A percentile compares a stretch with the other conserved stretches of the same genome.
Conservation (phyloP, 192 early-diverging fungal genomes). For the Entomortierella chlamydospora region DNA sequence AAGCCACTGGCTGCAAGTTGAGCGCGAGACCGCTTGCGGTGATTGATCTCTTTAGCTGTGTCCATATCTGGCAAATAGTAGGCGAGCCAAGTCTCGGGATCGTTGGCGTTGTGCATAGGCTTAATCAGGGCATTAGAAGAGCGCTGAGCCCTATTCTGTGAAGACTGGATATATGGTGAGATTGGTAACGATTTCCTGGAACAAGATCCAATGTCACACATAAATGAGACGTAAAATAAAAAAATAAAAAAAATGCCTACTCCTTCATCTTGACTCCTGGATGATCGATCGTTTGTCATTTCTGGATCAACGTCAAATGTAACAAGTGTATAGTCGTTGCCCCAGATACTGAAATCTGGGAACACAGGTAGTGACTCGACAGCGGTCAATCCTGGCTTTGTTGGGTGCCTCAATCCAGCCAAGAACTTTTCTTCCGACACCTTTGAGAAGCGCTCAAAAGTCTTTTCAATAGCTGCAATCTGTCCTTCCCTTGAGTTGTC, state of each 20-base stretch:
- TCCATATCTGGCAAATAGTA: constrained; percentile 49
- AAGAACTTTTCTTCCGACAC: constrained; percentile 35
- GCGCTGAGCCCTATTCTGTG: constrained; percentile 36
- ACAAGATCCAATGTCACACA: no score
- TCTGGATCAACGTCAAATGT: constrained; percentile 65
- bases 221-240: neutral
- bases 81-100: constrained; percentile 48
- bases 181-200: no score
- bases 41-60: constrained; percentile 43
- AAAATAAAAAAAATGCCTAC: constrained; percentile 13
- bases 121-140: constrained; percentile 53
- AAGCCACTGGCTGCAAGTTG: constrained; percentile 23
- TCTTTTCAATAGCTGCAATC: constrained; percentile 59
- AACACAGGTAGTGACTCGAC: constrained; percentile 64
- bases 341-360: constrained; percentile 64
- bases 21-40: constrained; percentile 32
- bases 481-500: constrained; percentile 58
- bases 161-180: constrained; percentile 32
- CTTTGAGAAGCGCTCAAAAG: constrained; percentile 51
- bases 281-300: constrained; percentile 41
- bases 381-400: constrained; percentile 58
- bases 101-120: constrained; percentile 42
- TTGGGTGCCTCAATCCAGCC: constrained; percentile 57
- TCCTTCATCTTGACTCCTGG: constrained; percentile 24
- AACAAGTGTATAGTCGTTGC: constrained; percentile 62